Conservation (phyloP, 2,329 filamentous ascomycete genomes). For the Ceratocystis lukuohia region DNA sequence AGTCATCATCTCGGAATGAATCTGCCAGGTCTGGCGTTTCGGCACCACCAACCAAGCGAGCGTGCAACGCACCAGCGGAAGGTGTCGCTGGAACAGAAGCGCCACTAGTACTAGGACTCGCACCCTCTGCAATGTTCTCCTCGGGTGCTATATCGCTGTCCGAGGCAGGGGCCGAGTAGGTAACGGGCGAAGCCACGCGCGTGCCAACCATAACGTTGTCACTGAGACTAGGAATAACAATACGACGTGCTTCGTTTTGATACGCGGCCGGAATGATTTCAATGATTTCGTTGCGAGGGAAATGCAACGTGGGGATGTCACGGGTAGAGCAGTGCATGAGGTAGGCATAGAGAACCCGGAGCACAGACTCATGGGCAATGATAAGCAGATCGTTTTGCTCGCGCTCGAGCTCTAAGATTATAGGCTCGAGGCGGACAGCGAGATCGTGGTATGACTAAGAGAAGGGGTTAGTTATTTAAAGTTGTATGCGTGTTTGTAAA, state of each 20-base stretch:
- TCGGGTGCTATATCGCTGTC: conserved; percentile 8
- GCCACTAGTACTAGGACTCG: neutral
- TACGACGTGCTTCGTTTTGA: conserved; percentile 86
- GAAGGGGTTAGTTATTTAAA: conserved; percentile 14
- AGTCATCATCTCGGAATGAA: conserved; percentile 19
- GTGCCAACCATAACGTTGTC: conserved; percentile 53
- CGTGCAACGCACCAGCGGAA: neutral
- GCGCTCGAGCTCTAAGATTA: conserved; percentile 91
- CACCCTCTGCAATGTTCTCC: neutral
- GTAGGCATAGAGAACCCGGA: conserved; percentile 92
- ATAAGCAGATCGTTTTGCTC: conserved; percentile 97
- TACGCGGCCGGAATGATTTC: conserved; percentile 97
- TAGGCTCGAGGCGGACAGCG: conserved; percentile 92
- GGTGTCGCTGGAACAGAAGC: neutral
- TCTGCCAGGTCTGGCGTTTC: conserved; percentile 16
- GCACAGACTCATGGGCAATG: conserved; percentile 94
- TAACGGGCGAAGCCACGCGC: conserved; percentile 17
- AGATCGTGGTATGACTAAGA: conserved; percentile 88
- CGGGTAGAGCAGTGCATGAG: conserved; percentile 95
- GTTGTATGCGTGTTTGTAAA: no score
- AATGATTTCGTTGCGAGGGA: conserved; percentile 93
- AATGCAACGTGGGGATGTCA: conserved; percentile 84
- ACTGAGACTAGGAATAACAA: conserved; percentile 62
- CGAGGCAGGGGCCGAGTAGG: neutral
- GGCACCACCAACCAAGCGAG: conserved; percentile 5